These are phyloP conservation scores for Boletus rex-veris DNA, from an alignment of 768 basidiomycete species.

Conservation along the genomic window DNA sequence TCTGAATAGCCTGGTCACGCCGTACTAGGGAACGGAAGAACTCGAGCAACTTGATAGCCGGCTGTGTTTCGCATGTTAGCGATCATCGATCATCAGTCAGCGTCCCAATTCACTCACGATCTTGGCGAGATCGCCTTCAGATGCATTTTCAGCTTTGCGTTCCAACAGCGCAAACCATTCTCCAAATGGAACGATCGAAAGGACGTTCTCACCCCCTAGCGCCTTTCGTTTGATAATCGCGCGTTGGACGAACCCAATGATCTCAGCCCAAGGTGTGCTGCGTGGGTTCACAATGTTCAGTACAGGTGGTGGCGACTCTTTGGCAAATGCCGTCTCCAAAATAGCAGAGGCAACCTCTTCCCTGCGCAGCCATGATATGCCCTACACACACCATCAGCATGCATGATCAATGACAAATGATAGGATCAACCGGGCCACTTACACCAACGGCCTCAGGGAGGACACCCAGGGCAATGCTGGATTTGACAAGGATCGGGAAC, in stretches of 20 bases:
- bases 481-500: constrained; percentile 42
- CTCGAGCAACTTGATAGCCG: constrained; percentile 35
- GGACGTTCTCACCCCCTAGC: not conserved
- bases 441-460: constrained; percentile 33
- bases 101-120: constrained; percentile 27
- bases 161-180: constrained; percentile 35
- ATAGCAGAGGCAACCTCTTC: constrained; percentile 36
- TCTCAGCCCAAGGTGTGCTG: constrained; percentile 30
- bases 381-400: not conserved
- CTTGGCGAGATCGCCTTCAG: constrained; percentile 24
- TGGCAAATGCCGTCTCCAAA: constrained; percentile 26
- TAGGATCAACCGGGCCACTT: constrained; percentile 8
- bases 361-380: constrained; percentile 42
- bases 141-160: constrained; percentile 13
- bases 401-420: not conserved
- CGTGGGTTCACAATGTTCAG: constrained; percentile 41
- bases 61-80: constrained; percentile 15
- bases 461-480: constrained; percentile 25
- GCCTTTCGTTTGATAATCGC: constrained; percentile 12
- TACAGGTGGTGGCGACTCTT: constrained; percentile 15
- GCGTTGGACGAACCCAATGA: constrained; percentile 26
- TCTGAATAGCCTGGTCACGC: constrained; percentile 12
- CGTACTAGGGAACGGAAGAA: constrained; percentile 28
- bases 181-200: constrained; percentile 32
- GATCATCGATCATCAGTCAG: not conserved